Evolutionary conservation across 345 rosid genomes (phyloP), one percentile per base, ranked within the genome.

Genomic region (Capsella bursapastoris): DNA sequence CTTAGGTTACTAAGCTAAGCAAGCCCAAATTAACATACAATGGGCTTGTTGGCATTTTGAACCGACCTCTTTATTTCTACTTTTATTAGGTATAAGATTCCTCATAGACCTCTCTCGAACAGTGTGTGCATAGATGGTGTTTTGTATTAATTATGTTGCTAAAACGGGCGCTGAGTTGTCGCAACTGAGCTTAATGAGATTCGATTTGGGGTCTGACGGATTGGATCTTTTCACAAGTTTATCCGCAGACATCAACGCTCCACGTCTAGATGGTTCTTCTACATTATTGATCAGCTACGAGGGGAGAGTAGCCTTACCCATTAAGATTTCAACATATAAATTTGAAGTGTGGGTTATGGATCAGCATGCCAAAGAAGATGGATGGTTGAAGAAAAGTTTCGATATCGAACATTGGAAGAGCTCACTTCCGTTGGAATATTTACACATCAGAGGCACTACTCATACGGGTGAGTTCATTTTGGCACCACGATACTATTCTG

Each of bases 121-220:
- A 49, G 60, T 67, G 38, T 68, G 16, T 68, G 72, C 40, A 68
- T 68, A 38, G 52, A 40, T 6, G 72, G 72, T 40, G 62, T 68
- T 68, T 37, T 55, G 6, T 68, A 55, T 12, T 68, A 53, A 55
- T 12, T 68, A 53, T 10, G 4, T 55, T 27, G 51, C 72, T 41
- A 0, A 14, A 7, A 52, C 32, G 1, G 45, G 9, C 0, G 10
- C 22, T 12, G 47, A 1, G 3, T 8, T 22, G 25, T 53, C 6
- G 3, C 7, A 43, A 8, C 13, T 1, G 10, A 63, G 27, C 40
- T 9, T 68, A 11, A 55, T 68, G 38, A 40, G 60, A 68, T 68
- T 68, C 27, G 51, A 68, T 41, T 9, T 68, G 51, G 55, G 10
- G 72, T 40, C 49, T 68, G 40, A 53, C 10, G 28, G 28, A 51